Conservation (phyloP, 106 monocot species). For the Dendrobium catenatum region DNA sequence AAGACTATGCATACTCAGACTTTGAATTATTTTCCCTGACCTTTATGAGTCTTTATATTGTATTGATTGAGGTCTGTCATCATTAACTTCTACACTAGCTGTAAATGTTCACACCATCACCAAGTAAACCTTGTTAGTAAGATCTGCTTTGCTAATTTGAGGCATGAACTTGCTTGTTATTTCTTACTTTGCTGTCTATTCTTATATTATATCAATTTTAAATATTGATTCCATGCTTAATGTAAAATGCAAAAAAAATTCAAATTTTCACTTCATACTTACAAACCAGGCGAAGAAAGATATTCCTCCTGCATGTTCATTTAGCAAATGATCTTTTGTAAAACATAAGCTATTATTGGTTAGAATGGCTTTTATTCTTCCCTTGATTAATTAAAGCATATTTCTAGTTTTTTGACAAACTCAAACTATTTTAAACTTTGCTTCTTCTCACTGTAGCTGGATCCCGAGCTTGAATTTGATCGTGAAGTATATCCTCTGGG, state of each 20-base stretch:
- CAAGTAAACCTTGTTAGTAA: too few species aligned
- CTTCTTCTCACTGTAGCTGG: constrained; percentile 50
- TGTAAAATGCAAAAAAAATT: not conserved
- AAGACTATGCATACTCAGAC: too few species aligned
- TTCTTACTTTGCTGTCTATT: not conserved
- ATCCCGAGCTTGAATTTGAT: constrained; percentile 99
- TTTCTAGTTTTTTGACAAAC: not conserved
- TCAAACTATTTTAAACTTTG: not conserved
- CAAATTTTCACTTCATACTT: not conserved
- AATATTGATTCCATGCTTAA: not conserved
- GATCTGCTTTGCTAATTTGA: not conserved
- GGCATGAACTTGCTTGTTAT: not conserved
- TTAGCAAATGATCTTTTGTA: not conserved
- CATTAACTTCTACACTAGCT: too few species aligned
- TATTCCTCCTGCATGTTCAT: not conserved
- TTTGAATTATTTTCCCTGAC: too few species aligned
- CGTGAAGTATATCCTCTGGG: constrained; percentile 98
- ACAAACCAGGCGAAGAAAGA: not conserved
- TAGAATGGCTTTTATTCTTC: not conserved
- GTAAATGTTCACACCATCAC: too few species aligned
- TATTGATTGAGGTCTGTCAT: too few species aligned
- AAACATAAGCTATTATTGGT: not conserved
- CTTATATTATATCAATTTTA: not conserved
- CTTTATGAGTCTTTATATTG: too few species aligned
- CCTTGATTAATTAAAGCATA: not conserved